Base-by-base conservation (phyloP, 2,329 filamentous ascomycete species). In the Nemania serpens region DNA sequence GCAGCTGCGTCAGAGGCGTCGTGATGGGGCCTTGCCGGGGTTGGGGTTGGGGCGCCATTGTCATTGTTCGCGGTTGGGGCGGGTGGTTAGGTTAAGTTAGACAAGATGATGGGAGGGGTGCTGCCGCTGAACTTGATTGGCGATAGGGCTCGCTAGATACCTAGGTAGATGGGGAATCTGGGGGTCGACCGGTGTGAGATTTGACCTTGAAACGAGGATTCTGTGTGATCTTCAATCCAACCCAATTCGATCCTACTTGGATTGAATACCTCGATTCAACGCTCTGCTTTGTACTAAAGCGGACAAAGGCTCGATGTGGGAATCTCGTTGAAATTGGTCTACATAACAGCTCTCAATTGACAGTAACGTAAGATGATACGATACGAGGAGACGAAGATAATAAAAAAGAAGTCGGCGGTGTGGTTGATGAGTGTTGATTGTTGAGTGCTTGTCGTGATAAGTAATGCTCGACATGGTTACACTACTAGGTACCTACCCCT, bases 1-100 rank as follows among this genome's bases (percentile, higher is more conserved):
- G 84, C 53, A 97, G 87, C 56, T 81, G 81, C 66, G 89, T 93
- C 39, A 96, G 84, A 1, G 91, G 91, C 11, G 92, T 96, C 60
- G 84, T 85, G 70, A 95, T 88, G 61, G 87, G 81, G 48, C 80
- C 80, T 29, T 29, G 25, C 25, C 25, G 25, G 25, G 25, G 25
- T 29, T 29, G 25, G 25, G 25, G n/a, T 48, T 73, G 45, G 34
- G 76, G 68, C 56, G 78, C 73, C 78, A 82, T 82, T 37, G 54
- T 73, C 15, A 2, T 42, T 42, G n/a, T 42, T 42, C 5, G n/a
- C n/a, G n/a, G n/a, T n/a, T n/a, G n/a, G n/a, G n/a, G n/a, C n/a
- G n/a, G n/a, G n/a, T n/a, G n/a, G n/a, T n/a, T n/a, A n/a, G n/a
- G n/a, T n/a, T n/a, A n/a, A n/a, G n/a, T n/a, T n/a, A n/a, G n/a